Conservation (phyloP, 257 asterid genomes). For the Thymus quinquecostatus region DNA sequence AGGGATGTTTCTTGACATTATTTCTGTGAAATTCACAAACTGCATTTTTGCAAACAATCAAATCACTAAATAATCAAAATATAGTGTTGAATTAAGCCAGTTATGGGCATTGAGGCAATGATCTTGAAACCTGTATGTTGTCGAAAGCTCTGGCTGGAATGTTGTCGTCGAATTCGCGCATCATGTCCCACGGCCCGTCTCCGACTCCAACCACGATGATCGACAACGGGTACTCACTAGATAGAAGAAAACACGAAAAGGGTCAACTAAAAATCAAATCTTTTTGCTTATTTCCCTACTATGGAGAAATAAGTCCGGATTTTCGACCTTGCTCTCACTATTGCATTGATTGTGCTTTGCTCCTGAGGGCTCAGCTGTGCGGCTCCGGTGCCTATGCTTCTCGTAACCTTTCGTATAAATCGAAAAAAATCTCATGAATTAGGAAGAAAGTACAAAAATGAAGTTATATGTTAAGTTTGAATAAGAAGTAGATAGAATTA, state of each 20-base stretch:
- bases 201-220: slow-evolving; percentile 95
- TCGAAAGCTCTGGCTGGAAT: slow-evolving; percentile 84
- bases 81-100: background rate
- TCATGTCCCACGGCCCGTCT: slow-evolving; percentile 96
- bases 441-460: too few species aligned
- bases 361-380: slow-evolving; percentile 83
- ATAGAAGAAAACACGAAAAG: background rate
- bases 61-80: background rate
- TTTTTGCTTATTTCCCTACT: background rate
- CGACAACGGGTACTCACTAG: slow-evolving; percentile 78
- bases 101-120: background rate
- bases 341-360: slow-evolving; percentile 71
- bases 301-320: background rate
- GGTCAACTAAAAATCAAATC: background rate
- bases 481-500: background rate
- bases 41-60: slow-evolving; percentile 34
- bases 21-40: slow-evolving; percentile 93
- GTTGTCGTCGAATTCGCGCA: slow-evolving; percentile 86
- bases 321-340: slow-evolving; percentile 79
- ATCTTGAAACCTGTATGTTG: slow-evolving; percentile 70
- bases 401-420: slow-evolving; percentile 56
- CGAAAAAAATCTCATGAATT: background rate
- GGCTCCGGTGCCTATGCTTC: slow-evolving; percentile 67
- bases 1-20: slow-evolving; percentile 75
- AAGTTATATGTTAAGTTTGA: background rate